Base-by-base conservation (phyloP, 805 yeast genomes). In the Isabelozyma gotoi region DNA sequence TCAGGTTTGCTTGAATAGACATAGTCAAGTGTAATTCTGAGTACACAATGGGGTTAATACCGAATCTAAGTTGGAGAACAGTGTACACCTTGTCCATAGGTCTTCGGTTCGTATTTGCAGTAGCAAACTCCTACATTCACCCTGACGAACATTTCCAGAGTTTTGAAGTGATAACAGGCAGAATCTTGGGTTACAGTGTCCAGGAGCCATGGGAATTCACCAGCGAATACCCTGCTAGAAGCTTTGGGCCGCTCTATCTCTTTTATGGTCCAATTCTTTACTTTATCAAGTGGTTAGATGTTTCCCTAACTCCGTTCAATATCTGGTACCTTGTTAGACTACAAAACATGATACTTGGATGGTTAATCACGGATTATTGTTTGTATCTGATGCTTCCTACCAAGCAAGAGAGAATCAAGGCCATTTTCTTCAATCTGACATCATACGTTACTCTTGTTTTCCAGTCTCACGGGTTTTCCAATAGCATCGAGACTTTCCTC, bases 131-230 rank as follows among this genome's bases (percentile, higher is more conserved):
- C 0, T 94, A 95, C 59, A 82, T 94, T 38, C 99, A 95, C 53
- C 99, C 99, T 0, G 99, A 94, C 71, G 99, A 94, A 67, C 97
- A 91, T 61, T 88, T 88, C 60, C 99, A 95, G 61, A 79, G 84
- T n/a, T 77, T 95, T 38, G 95, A 90, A 60, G 84, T 85, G 0
- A 56, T 92, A 18, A 73, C 82, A 10, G 59, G 63, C 53, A 59
- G 62, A 55, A 51, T 77, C 19, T 70, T 81, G 60, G 75, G 69
- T 60, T 44, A 63, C 71, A 19, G 71, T 64, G 59, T 65, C 7
- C 68, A 72, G 11, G 54, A 75, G 0, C 91, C 97, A 0, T 92
- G 99, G 99, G 99, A 92, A 60, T 94, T 88, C 63, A 53, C 65
- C 4, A 41, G 64, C 1, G 69, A 62, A 2, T 53, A 56, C 2